phyloP scores from a whole-genome alignment of 2,329 filamentous ascomycete species.

The Colletotrichum brevisporum region DNA sequence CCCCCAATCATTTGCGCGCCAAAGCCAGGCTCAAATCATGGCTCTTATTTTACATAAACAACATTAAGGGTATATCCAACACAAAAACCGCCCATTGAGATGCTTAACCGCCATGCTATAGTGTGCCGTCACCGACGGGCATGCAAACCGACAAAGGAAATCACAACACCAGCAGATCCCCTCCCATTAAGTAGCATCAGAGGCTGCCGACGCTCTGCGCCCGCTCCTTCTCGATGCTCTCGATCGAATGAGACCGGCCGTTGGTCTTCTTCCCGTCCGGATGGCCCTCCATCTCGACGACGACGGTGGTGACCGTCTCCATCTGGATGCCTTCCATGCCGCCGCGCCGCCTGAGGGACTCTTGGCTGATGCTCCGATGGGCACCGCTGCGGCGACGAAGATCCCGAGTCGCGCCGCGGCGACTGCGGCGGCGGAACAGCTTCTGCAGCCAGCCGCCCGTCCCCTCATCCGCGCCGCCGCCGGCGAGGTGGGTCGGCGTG shows the following conservation, averaged over 20 bases:
- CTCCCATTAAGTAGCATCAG: neutral
- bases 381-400: conserved; percentile 7
- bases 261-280: neutral
- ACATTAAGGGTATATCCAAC: conserved; percentile 32
- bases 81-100: conserved; percentile 18
- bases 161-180: neutral
- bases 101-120: neutral
- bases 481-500: neutral
- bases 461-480: conserved; percentile 1
- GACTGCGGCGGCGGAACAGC: conserved; percentile 13
- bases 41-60: neutral
- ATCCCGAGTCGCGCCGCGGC: neutral
- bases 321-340: conserved; percentile 55
- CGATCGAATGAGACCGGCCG: conserved; percentile 20
- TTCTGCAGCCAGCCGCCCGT: conserved; percentile 35
- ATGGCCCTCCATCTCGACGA: conserved; percentile 50
- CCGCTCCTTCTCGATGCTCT: conserved; percentile 28
- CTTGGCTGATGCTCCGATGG: conserved; percentile 36
- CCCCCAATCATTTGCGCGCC: too few species aligned
- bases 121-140: too few species aligned
- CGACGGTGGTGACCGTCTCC: conserved; percentile 59
- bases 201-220: conserved; percentile 33
- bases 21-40: neutral
- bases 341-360: conserved; percentile 24
- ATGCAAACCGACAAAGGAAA: neutral